These are phyloP conservation scores for Fomitopsis pinicola DNA, from an alignment of 1,284 basidiomycete species.

Conservation along the genomic window DNA sequence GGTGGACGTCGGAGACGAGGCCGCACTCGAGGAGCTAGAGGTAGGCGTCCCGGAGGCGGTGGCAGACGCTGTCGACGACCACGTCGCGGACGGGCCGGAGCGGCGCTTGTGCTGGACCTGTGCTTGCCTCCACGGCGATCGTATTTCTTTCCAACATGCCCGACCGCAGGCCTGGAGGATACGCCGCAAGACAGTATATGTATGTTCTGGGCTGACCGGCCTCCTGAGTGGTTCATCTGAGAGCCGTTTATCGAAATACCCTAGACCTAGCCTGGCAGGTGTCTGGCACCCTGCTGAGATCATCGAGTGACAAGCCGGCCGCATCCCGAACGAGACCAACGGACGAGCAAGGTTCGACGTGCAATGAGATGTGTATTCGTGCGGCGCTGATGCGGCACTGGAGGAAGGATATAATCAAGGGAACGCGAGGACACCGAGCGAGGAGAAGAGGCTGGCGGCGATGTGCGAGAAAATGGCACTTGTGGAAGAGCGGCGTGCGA, in stretches of 20 bases:
- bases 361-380: background rate
- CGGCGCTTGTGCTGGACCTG: conserved; percentile 11
- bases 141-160: conserved; percentile 13
- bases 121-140: conserved; percentile 4
- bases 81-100: conserved; percentile 17
- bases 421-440: background rate
- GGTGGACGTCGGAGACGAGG: background rate
- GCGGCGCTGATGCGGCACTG: background rate
- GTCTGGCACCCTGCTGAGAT: no score
- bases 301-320: no score
- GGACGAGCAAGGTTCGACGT: background rate
- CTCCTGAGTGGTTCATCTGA: no score
- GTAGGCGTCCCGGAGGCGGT: conserved; percentile 4
- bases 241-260: no score
- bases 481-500: no score
- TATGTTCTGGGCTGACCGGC: no score
- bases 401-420: background rate
- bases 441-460: background rate
- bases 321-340: background rate
- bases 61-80: background rate
- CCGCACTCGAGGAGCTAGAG: background rate
- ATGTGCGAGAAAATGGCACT: background rate
- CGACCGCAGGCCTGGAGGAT: conserved; percentile 2
- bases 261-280: no score
- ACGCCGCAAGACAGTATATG: no score